Evolutionary conservation across 345 rosid genomes (phyloP).

Genomic region (Populus euphratica): DNA sequence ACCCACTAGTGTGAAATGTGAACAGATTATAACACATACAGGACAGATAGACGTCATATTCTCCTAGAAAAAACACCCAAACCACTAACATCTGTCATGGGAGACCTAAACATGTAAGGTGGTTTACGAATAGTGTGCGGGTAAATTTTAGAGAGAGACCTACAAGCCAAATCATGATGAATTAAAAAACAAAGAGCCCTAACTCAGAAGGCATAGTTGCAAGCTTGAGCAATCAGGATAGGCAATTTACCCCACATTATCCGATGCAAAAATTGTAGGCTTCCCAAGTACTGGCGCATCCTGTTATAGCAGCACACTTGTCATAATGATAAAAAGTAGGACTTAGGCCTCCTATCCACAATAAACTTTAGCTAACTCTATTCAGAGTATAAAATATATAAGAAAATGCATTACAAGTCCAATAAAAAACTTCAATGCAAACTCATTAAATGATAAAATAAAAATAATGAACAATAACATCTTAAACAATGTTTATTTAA

Average conservation of each 20-base stretch:
- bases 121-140: too few species aligned
- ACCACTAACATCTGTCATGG: too few species aligned
- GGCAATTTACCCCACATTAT: slow-evolving; percentile 58
- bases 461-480: neutral
- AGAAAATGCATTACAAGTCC: too few species aligned
- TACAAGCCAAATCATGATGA: neutral
- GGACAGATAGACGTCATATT: too few species aligned
- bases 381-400: too few species aligned
- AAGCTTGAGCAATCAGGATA: slow-evolving; percentile 14
- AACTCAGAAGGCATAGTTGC: neutral
- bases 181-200: neutral
- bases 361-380: too few species aligned
- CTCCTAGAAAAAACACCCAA: neutral
- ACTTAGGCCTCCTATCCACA: too few species aligned
- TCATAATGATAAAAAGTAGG: neutral
- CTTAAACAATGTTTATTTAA: neutral
- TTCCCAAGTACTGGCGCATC: slow-evolving; percentile 87
- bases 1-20: too few species aligned
- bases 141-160: neutral
- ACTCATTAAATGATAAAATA: too few species aligned
- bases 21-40: too few species aligned
- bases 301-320: slow-evolving; percentile 39
- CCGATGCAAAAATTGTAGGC: slow-evolving; percentile 57
- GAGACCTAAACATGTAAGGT: too few species aligned
- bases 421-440: neutral